Evolutionary conservation across 1,139 yeast species (phyloP).

Genomic region (Candida pseudoviswanathii): DNA sequence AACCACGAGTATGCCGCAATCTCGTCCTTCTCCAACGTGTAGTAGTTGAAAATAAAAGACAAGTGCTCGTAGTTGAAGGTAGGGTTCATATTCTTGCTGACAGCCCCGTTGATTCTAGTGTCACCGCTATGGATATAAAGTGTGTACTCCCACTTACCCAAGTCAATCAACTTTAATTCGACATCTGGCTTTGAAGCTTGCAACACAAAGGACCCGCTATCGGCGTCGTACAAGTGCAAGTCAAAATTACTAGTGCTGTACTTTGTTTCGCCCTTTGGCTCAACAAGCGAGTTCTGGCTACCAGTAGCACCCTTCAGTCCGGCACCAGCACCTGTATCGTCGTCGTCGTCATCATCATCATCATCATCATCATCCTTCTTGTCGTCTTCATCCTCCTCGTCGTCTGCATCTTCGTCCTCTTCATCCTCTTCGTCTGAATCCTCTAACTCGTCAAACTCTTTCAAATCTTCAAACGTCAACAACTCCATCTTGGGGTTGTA

Average conservation of each 20-base stretch:
- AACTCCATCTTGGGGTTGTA: conserved; percentile 30
- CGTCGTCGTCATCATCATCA: conserved; percentile 9
- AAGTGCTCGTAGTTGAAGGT: conserved; percentile 58
- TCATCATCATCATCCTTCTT: conserved; percentile 3
- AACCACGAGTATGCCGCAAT: conserved; percentile 61
- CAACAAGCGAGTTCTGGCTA: neutral
- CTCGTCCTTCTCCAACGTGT: conserved; percentile 21
- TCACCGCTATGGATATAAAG: conserved; percentile 38
- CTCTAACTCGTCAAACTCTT: conserved; percentile 17
- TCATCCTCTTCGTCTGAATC: conserved; percentile 18
- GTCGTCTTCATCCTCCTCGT: conserved; percentile 6
- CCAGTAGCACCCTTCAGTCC: conserved; percentile 13
- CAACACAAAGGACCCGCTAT: conserved; percentile 49
- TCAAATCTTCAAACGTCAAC: conserved; percentile 27
- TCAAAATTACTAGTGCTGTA: conserved; percentile 20
- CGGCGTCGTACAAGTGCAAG: conserved; percentile 60
- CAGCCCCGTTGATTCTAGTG: conserved; percentile 40
- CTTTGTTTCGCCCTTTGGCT: conserved; percentile 17
- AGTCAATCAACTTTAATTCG: conserved; percentile 42
- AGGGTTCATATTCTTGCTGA: conserved; percentile 61
- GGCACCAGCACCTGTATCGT: conserved; percentile 11
- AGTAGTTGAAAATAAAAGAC: conserved; percentile 69
- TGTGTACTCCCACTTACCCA: conserved; percentile 56
- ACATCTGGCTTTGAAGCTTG: conserved; percentile 28
- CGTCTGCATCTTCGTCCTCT: conserved; percentile 16